Percentiles rank a stretch among this genome's conserved stretches.
Evolutionary conservation across 2,329 filamentous ascomycete species (phyloP).

Genomic region (Nigrospora osmanthi): DNA sequence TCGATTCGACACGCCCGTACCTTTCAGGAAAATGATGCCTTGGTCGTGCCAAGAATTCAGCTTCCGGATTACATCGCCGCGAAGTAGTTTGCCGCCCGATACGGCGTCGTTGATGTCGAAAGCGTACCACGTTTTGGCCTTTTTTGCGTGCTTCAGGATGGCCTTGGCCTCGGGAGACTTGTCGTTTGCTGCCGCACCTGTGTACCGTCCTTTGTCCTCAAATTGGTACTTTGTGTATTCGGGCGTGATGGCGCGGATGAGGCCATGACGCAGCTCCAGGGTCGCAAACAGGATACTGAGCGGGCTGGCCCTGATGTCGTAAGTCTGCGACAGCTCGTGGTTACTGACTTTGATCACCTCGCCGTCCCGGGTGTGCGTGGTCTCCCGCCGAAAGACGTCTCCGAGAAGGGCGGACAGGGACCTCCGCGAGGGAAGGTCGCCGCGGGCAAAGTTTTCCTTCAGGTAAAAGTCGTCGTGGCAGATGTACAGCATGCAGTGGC

Average conservation of each 20-base stretch:
- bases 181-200: constrained; percentile 23
- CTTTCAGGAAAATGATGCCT: constrained; percentile 40
- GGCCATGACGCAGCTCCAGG: constrained; percentile 49
- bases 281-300: constrained; percentile 49
- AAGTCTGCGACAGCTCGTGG: constrained; percentile 34
- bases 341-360: constrained; percentile 38
- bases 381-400: constrained; percentile 38
- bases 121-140: constrained; percentile 30
- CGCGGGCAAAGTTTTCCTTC: constrained; percentile 50
- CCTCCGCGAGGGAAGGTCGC: constrained; percentile 46
- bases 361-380: constrained; percentile 22
- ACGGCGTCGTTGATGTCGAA: constrained; percentile 40
- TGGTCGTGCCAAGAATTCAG: constrained; percentile 45
- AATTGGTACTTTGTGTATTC: constrained; percentile 51
- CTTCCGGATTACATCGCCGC: constrained; percentile 42
- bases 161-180: constrained; percentile 31
- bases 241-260: constrained; percentile 48
- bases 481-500: constrained; percentile 50
- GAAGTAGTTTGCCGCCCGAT: constrained; percentile 21
- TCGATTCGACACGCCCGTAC: constrained; percentile 42
- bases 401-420: constrained; percentile 40
- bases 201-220: constrained; percentile 24
- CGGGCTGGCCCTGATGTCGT: constrained; percentile 43
- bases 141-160: constrained; percentile 31
- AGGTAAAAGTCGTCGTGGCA: constrained; percentile 50